Percentiles rank a stretch among this genome's conserved stretches.
Evolutionary conservation across 192 early-diverging fungal species (phyloP).

Genomic region (Globomyces pollinis-pini): DNA sequence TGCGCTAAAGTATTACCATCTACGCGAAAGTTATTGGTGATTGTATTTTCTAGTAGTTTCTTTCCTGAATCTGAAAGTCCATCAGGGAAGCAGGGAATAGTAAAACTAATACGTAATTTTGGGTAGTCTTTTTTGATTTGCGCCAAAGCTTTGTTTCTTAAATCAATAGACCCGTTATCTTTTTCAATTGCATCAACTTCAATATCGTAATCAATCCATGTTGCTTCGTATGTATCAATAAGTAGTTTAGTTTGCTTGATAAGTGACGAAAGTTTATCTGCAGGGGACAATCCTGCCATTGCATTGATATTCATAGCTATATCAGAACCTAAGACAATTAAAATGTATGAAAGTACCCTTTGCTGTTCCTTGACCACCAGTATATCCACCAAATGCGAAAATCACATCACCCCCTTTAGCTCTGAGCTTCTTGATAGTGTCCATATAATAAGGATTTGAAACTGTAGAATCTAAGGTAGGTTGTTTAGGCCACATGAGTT

Average conservation of each 20-base stretch:
- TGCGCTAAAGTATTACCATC: conserved; percentile 8
- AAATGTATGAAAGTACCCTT: no score
- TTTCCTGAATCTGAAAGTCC: conserved; percentile 19
- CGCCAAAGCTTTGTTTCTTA: conserved; percentile 29
- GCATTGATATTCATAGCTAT: no score
- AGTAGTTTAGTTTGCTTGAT: conserved; percentile 13
- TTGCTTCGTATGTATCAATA: conserved; percentile 27
- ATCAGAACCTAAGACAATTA: not conserved
- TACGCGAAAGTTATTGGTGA: conserved; percentile 13
- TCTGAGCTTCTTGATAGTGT: conserved; percentile 14
- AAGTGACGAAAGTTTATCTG: not conserved
- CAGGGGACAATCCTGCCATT: no score
- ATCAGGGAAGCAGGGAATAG: conserved; percentile 21
- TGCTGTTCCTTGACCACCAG: no score
- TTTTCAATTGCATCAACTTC: conserved; percentile 24
- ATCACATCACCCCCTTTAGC: conserved; percentile 30
- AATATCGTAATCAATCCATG: conserved; percentile 34
- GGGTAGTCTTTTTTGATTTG: conserved; percentile 17
- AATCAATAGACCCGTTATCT: conserved; percentile 19
- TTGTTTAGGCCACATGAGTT: conserved; percentile 26
- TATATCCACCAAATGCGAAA: conserved; percentile 35
- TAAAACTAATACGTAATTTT: conserved; percentile 23
- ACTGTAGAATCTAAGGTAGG: conserved; percentile 31
- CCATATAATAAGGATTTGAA: not conserved
- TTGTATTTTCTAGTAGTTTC: conserved; percentile 17